Percentiles rank a stretch among this genome's conserved stretches.
Evolutionary conservation across 352 stramenopile genomes (phyloP).

Genomic region (Phytophthora macrochlamydospora): DNA sequence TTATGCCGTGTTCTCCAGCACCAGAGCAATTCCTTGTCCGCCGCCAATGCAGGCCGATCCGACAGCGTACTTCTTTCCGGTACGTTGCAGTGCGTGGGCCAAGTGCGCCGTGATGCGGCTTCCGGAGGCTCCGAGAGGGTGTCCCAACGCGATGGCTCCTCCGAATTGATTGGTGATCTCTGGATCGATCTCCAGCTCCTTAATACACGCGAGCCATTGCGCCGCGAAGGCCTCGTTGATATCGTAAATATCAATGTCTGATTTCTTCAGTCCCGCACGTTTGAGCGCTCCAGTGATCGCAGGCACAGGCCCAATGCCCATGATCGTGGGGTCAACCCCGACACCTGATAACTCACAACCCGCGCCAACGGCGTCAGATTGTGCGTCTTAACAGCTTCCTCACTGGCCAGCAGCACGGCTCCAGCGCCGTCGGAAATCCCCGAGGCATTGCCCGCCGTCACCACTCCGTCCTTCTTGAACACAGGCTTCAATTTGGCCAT

Average conservation of each 20-base stretch:
- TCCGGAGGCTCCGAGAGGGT: conserved; percentile 96
- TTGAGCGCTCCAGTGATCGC: conserved; percentile 94
- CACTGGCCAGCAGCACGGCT: conserved; percentile 93
- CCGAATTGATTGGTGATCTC: conserved; percentile 94
- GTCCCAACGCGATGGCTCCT: conserved; percentile 96
- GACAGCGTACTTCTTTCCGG: conserved; percentile 93
- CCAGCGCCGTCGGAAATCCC: conserved; percentile 97
- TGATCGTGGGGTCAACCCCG: conserved; percentile 97
- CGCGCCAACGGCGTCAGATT: conserved; percentile 93
- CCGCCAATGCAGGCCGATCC: conserved; percentile 98
- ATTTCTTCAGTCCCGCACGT: conserved; percentile 87
- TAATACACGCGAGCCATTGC: conserved; percentile 96
- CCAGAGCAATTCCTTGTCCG: conserved; percentile 97
- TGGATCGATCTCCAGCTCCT: conserved; percentile 96
- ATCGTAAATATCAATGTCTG: conserved; percentile 97
- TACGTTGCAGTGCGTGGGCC: conserved; percentile 85
- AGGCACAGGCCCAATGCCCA: conserved; percentile 97
- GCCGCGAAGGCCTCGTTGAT: conserved; percentile 99
- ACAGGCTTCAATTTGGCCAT: conserved; percentile 94
- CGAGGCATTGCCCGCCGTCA: conserved; percentile 96
- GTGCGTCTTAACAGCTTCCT: conserved; percentile 93
- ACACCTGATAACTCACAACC: conserved; percentile 92
- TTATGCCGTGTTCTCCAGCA: conserved; percentile 93
- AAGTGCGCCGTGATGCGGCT: conserved; percentile 92
- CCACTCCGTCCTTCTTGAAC: conserved; percentile 98